Percentiles rank a stretch among this genome's conserved stretches.
These are phyloP conservation scores for Blastocystis sp. DNA, from an alignment of 352 stramenopile species.

Conservation along the genomic window DNA sequence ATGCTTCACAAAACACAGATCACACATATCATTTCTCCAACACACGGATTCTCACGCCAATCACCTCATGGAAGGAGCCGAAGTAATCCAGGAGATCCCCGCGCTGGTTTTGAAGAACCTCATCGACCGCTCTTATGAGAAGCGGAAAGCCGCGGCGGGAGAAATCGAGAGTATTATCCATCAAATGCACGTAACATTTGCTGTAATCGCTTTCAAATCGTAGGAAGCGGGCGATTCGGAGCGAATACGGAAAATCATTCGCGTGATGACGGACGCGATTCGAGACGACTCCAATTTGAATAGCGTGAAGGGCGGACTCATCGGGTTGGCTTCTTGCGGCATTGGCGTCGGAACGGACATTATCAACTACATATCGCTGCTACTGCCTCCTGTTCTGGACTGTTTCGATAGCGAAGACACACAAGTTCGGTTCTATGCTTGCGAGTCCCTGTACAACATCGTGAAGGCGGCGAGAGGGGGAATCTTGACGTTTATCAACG, in stretches of 20 bases:
- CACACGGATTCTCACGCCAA: neutral
- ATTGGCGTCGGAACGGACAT: conserved; percentile 79
- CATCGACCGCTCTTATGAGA: conserved; percentile 96
- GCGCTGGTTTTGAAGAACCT: conserved; percentile 76
- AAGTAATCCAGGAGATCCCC: conserved; percentile 65
- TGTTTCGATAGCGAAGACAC: conserved; percentile 98
- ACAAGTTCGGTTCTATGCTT: conserved; percentile 95
- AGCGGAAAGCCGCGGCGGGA: conserved; percentile 95
- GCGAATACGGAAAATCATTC: conserved; percentile 88
- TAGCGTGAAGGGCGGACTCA: conserved; percentile 95
- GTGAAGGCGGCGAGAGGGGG: conserved; percentile 88
- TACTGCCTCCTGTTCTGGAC: conserved; percentile 94
- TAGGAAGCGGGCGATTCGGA: conserved; percentile 74
- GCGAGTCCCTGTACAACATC: conserved; percentile 99
- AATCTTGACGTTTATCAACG: conserved; percentile 96
- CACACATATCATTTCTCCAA: neutral
- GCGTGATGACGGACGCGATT: conserved; percentile 93
- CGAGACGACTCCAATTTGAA: conserved; percentile 95
- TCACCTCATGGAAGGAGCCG: conserved; percentile 32
- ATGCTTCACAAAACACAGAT: neutral
- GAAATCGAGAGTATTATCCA: conserved; percentile 96
- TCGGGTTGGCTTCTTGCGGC: conserved; percentile 93
- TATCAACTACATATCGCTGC: conserved; percentile 83
- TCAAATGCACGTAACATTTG: conserved; percentile 78
- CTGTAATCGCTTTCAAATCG: conserved; percentile 74